Percentiles rank a stretch among this genome's conserved stretches.
These are phyloP conservation scores for Carpinus viminea DNA, from an alignment of 306 rosid genomes.

Conservation along the genomic window DNA sequence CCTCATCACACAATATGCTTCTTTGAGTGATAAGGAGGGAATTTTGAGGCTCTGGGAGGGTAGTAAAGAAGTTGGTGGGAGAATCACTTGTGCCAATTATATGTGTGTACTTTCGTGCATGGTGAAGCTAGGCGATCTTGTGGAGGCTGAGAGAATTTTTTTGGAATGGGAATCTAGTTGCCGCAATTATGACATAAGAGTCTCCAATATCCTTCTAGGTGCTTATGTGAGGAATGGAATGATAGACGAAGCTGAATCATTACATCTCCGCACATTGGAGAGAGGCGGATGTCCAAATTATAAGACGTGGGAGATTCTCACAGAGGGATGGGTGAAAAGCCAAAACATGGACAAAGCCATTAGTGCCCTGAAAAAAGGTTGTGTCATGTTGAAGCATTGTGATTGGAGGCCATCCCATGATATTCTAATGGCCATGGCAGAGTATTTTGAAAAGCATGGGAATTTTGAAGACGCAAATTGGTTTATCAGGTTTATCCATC, in stretches of 20 bases:
- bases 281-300: conserved; percentile 81
- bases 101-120: conserved; percentile 63
- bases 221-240: conserved; percentile 74
- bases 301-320: conserved; percentile 90
- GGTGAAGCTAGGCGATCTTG: conserved; percentile 67
- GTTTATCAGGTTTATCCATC: conserved; percentile 40
- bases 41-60: conserved; percentile 72
- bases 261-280: conserved; percentile 65
- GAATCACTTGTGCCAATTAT: conserved; percentile 68
- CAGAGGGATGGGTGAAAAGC: conserved; percentile 66
- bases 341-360: conserved; percentile 57
- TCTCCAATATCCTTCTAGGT: conserved; percentile 85
- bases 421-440: conserved; percentile 51
- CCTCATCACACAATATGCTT: conserved; percentile 65
- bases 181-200: conserved; percentile 65
- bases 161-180: conserved; percentile 70
- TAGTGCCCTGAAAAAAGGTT: conserved; percentile 58
- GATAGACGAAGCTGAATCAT: conserved; percentile 68
- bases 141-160: conserved; percentile 62
- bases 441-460: conserved; percentile 52
- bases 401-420: conserved; percentile 64
- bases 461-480: conserved; percentile 50
- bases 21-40: conserved; percentile 63
- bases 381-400: conserved; percentile 44
- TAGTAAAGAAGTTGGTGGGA: conserved; percentile 62